These are phyloP conservation scores for Saitozyma podzolica DNA, from an alignment of 768 basidiomycete species.

Conservation along the genomic window DNA sequence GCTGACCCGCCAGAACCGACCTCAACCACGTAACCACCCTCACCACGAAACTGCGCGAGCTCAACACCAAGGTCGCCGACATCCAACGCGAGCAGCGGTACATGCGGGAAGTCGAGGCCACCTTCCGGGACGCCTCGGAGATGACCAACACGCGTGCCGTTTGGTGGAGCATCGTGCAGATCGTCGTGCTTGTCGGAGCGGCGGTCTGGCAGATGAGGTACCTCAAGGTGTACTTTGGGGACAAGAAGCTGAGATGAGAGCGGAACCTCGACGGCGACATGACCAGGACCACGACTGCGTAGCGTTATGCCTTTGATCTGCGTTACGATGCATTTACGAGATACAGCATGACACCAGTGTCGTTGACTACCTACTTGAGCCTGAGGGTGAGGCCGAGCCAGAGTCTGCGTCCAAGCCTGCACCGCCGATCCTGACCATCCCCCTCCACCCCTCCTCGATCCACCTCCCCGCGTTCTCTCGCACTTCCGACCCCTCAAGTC, in stretches of 20 bases:
- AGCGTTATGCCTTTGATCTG: too few species aligned
- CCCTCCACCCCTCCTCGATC: conserved; percentile 32
- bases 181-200: conserved; percentile 75
- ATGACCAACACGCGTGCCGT: conserved; percentile 85
- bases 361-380: too few species aligned
- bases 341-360: too few species aligned
- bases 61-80: conserved; percentile 90
- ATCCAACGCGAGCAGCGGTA: conserved; percentile 95
- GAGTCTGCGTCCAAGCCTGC: too few species aligned
- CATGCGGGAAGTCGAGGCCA: conserved; percentile 90
- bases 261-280: too few species aligned
- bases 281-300: too few species aligned
- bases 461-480: conserved; percentile 17
- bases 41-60: conserved; percentile 69
- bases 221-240: conserved; percentile 65
- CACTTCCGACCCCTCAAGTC: conserved; percentile 15
- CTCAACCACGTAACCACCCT: conserved; percentile 49
- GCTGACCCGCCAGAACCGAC: conserved; percentile 35
- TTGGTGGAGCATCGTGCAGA: conserved; percentile 90
- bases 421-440: conserved; percentile 25
- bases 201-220: conserved; percentile 93
- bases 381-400: too few species aligned
- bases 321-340: too few species aligned
- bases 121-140: conserved; percentile 86
- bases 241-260: conserved; percentile 39